Evolutionary conservation across 1,139 yeast genomes (phyloP), one percentile per base, ranked within the genome.

Genomic region (Pichia sp.): DNA sequence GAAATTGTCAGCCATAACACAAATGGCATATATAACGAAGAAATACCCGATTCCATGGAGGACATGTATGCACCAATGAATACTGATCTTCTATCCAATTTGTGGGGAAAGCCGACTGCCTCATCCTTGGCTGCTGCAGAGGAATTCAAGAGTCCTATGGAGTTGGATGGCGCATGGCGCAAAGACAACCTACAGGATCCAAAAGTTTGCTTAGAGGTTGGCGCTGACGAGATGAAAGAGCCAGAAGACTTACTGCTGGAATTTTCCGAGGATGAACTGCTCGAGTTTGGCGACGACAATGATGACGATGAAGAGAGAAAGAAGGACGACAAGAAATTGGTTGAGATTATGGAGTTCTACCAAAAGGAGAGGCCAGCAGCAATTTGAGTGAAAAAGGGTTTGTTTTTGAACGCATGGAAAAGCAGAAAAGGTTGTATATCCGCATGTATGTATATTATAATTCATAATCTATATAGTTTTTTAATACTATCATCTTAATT

Each of bases 1-100:
- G 71, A 65, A 45, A 63, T 67, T 3, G 71, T 70, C 1, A 72
- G 72, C 32, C 57, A 68, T 26, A 70, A 71, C 13, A 47, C 32
- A 1, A 52, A 56, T 40, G 59, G 54, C 4, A 16, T 13, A n/a
- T 56, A 54, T 16, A 31, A 46, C 13, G 55, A 56, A 32, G 41
- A 49, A 6, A 40, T 54, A 5, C 59, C 59, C 1, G 59, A 56
- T 47, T 23, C 46, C 8, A 52, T 54, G n/a, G 57, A 52, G 15
- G 57, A 51, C 4, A 5, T 34, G 16, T 46, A 56, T 26, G 51
- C 52, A 32, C 47, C 47, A 13, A 47, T 66, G 7, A 54, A 64
- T 0, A 51, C 54, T 26, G 58, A 57, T 7, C 29, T 64, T 34
- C 41, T 61, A 15, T 54, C 54, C 1, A 61, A 57, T 56, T 8